A percentile compares a stretch with the other conserved stretches of the same genome.
These are phyloP conservation scores for Saccharomycopsis crataegensis DNA, from an alignment of 1,139 yeast species.

Conservation along the genomic window DNA sequence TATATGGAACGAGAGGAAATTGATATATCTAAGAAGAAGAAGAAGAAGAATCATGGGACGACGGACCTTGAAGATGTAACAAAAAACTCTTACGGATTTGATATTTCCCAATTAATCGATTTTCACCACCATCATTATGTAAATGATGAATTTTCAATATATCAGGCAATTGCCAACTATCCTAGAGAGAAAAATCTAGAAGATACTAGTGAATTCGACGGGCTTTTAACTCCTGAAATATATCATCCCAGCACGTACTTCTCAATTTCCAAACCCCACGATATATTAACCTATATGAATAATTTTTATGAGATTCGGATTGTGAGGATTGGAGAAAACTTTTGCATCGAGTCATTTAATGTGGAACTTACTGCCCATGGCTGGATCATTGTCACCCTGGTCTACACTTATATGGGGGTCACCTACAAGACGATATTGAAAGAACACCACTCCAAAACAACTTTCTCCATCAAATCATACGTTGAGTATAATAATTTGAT, in stretches of 20 bases:
- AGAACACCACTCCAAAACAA: neutral
- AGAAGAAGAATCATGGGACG: neutral
- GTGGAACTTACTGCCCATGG: neutral
- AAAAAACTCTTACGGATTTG: neutral
- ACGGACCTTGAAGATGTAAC: no score
- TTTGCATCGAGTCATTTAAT: slow-evolving; percentile 8
- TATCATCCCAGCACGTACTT: neutral
- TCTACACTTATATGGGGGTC: slow-evolving; percentile 11
- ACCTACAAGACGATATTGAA: slow-evolving; percentile 8
- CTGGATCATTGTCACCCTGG: neutral
- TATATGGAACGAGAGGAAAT: neutral
- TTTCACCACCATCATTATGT: neutral
- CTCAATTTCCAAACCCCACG: neutral
- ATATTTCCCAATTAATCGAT: neutral
- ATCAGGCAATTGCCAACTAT: neutral
- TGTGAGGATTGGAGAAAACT: neutral
- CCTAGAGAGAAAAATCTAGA: neutral
- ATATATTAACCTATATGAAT: slow-evolving; percentile 7
- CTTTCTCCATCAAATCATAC: neutral
- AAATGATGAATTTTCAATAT: neutral
- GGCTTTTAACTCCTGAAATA: neutral
- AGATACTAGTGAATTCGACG: neutral
- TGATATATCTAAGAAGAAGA: neutral
- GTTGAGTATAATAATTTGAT: slow-evolving; percentile 11
- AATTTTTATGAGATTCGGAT: slow-evolving; percentile 7